phyloP scores from a whole-genome alignment of 768 basidiomycete species.

The Pisolithus orientalis region DNA sequence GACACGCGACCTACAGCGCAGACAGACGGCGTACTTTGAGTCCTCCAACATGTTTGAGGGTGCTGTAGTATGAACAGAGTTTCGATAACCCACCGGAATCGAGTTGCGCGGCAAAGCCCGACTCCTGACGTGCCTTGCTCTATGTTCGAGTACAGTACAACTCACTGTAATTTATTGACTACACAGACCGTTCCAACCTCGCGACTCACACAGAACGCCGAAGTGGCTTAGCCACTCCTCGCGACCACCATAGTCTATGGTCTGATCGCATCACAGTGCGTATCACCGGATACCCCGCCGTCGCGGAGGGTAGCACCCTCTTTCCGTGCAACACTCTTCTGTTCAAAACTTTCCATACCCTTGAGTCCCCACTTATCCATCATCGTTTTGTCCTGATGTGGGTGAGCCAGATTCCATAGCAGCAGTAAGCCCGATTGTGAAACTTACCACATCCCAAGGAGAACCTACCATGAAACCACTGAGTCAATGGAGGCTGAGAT shows the following conservation, averaged over 20 bases:
- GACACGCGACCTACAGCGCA: neutral
- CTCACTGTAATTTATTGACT: too few species aligned
- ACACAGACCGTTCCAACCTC: too few species aligned
- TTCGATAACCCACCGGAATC: neutral
- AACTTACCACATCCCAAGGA: slow-evolving; percentile 83
- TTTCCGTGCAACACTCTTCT: slow-evolving; percentile 51
- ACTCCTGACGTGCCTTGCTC: neutral
- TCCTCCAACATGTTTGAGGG: slow-evolving; percentile 18
- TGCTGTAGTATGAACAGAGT: neutral
- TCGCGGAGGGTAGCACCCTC: slow-evolving; percentile 33
- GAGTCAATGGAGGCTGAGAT: neutral
- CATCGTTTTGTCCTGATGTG: slow-evolving; percentile 79
- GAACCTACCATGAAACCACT: slow-evolving; percentile 46
- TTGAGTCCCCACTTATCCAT: slow-evolving; percentile 88
- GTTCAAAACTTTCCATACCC: slow-evolving; percentile 89
- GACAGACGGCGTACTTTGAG: slow-evolving; percentile 18
- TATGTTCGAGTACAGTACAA: neutral
- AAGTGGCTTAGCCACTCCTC: too few species aligned
- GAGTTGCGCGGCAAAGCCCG: slow-evolving; percentile 18
- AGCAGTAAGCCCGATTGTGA: too few species aligned
- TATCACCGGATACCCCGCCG: neutral
- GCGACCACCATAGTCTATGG: neutral
- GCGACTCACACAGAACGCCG: too few species aligned
- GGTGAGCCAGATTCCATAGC: too few species aligned
- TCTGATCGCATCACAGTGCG: neutral